phyloP scores from a whole-genome alignment of 2,329 filamentous ascomycete species.

The Metarhizium brunneum region DNA sequence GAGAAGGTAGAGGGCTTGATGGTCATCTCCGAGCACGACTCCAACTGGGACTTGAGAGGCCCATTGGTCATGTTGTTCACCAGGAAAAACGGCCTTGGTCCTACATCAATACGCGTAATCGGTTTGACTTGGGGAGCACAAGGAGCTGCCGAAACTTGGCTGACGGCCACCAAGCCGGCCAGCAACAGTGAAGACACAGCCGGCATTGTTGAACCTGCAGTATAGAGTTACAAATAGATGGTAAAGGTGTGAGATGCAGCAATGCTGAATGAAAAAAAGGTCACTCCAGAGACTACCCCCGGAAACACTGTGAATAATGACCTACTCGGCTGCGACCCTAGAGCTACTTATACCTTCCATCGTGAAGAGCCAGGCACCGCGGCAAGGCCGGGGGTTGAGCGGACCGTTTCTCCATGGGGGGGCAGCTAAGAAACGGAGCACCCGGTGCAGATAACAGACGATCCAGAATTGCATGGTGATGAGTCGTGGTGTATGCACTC shows the following conservation, averaged over 20 bases:
- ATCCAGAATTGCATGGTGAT: too few relatives aligned
- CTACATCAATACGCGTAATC: slow-evolving; percentile 45
- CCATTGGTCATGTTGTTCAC: slow-evolving; percentile 53
- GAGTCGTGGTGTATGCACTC: too few relatives aligned
- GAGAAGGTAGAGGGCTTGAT: slow-evolving; percentile 44
- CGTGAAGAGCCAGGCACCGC: too few relatives aligned
- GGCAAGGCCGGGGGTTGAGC: too few relatives aligned
- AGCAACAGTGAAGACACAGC: slow-evolving; percentile 18
- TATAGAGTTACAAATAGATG: neutral
- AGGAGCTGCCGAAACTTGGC: slow-evolving; percentile 18
- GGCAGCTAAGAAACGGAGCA: too few relatives aligned
- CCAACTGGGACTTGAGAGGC: slow-evolving; percentile 48
- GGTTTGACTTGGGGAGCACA: slow-evolving; percentile 17
- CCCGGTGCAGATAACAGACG: too few relatives aligned
- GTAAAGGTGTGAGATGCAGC: neutral
- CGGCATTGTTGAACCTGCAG: slow-evolving; percentile 18
- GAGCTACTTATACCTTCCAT: too few relatives aligned
- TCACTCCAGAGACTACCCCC: neutral
- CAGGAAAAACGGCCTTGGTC: slow-evolving; percentile 55
- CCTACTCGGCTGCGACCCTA: too few relatives aligned
- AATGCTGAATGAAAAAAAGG: neutral
- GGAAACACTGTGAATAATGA: too few relatives aligned
- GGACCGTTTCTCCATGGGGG: too few relatives aligned
- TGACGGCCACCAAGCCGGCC: slow-evolving; percentile 20
- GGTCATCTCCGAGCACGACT: slow-evolving; percentile 45